A percentile compares a stretch with the other conserved stretches of the same genome.
Conservation (phyloP, 176 grass and related monocot species). For the Triticum urartu region DNA sequence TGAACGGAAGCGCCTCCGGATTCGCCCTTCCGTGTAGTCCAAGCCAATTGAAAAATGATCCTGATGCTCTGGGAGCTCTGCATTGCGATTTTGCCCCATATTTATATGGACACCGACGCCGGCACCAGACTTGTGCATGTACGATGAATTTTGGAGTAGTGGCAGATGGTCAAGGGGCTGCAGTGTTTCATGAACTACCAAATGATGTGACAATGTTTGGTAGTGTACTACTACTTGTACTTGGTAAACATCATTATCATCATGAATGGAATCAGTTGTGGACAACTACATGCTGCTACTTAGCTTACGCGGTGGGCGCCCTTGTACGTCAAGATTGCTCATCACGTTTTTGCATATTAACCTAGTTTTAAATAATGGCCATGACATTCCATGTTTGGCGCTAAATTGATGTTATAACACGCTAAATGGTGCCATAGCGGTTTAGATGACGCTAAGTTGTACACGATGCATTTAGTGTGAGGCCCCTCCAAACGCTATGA, state of each 20-base stretch:
- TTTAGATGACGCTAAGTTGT: too few species aligned
- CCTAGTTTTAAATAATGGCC: too few species aligned
- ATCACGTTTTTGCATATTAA: too few species aligned
- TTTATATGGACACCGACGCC: background rate
- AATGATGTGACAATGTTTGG: slow-evolving; percentile 1
- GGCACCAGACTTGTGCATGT: background rate
- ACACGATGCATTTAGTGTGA: too few species aligned
- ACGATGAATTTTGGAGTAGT: slow-evolving; percentile 15
- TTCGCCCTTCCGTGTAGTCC: background rate
- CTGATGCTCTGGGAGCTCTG: slow-evolving; percentile 1
- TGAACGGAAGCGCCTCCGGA: background rate
- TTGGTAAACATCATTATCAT: background rate
- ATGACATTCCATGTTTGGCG: too few species aligned
- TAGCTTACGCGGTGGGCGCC: too few species aligned
- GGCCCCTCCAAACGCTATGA: too few species aligned
- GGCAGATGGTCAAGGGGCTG: background rate
- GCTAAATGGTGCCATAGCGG: too few species aligned
- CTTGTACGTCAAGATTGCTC: too few species aligned
- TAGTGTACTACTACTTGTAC: background rate
- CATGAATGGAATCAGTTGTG: background rate
- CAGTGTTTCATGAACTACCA: background rate
- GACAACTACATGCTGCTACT: too few species aligned
- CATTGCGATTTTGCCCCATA: background rate
- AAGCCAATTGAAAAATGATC: background rate
- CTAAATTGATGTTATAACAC: too few species aligned